Evolutionary conservation across 139 green algal genomes (phyloP).

Genomic region (Chloropicon primus): DNA sequence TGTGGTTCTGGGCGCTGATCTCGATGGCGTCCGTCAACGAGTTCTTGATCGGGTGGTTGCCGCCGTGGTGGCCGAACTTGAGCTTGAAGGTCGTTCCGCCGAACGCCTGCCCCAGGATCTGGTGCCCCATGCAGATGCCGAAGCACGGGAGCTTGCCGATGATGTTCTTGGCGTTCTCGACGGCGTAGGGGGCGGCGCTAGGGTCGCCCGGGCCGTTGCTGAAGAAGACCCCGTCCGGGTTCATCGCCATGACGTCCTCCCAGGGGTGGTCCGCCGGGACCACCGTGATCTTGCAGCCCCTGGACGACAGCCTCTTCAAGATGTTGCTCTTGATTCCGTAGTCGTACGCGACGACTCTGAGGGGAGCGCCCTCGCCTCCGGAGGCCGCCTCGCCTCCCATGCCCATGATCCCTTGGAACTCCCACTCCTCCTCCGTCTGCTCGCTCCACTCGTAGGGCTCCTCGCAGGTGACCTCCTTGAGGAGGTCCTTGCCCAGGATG

Average conservation of each 20-base stretch:
- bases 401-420: constrained; percentile 31
- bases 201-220: constrained; percentile 92
- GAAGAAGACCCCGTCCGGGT: constrained; percentile 98
- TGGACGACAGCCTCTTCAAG: constrained; percentile 77
- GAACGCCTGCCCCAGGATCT: constrained; percentile 94
- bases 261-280: constrained; percentile 82
- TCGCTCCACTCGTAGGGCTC: constrained; percentile 91
- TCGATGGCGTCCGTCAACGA: constrained; percentile 58
- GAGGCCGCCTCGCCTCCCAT: neutral
- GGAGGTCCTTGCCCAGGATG: constrained; percentile 74
- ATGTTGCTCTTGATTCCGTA: constrained; percentile 99
- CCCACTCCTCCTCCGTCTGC: constrained; percentile 78
- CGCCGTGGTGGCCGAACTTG: constrained; percentile 97
- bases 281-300: constrained; percentile 88
- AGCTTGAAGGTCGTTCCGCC: constrained; percentile 96
- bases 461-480: constrained; percentile 54
- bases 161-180: constrained; percentile 81
- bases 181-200: constrained; percentile 88
- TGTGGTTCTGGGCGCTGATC: constrained; percentile 95
- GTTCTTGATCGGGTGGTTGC: constrained; percentile 93
- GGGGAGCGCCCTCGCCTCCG: neutral
- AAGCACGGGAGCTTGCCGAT: constrained; percentile 94
- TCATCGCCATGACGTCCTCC: constrained; percentile 80
- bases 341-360: constrained; percentile 79
- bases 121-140: constrained; percentile 99